Evolutionary conservation across 305 asterid species (phyloP).

Genomic region (Fraxinus sp.): DNA sequence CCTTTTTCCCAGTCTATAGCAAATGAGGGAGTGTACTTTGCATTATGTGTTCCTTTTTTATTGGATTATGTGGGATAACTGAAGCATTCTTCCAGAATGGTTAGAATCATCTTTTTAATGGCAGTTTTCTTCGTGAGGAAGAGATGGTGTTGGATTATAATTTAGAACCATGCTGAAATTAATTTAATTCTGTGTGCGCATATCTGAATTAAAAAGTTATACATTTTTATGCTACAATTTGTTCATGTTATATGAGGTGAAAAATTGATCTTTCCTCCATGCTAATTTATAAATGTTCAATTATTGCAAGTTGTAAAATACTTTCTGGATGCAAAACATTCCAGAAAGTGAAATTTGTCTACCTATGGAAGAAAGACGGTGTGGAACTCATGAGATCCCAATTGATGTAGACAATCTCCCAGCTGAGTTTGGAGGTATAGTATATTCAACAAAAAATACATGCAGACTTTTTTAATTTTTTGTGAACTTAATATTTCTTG

Average conservation of each 20-base stretch:
- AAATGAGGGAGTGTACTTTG: neutral
- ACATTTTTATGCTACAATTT: neutral
- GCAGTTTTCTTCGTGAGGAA: neutral
- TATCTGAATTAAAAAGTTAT: too few species aligned
- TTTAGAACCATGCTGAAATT: too few species aligned
- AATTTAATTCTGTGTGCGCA: neutral
- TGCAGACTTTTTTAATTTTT: too few species aligned
- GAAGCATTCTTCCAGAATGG: neutral
- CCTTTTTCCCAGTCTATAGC: neutral
- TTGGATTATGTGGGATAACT: neutral
- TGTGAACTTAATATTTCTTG: neutral
- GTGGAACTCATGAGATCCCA: conserved; percentile 74
- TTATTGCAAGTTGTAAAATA: conserved; percentile 73
- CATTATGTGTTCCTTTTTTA: neutral
- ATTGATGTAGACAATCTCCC: conserved; percentile 85
- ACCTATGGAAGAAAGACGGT: conserved; percentile 83
- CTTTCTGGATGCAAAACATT: conserved; percentile 80
- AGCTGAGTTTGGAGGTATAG: conserved; percentile 67
- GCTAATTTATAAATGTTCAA: neutral
- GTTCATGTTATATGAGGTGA: neutral
- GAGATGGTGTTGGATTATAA: neutral
- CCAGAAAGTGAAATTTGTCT: conserved; percentile 88
- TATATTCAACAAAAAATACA: too few species aligned
- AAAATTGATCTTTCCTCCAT: neutral
- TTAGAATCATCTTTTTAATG: neutral